A percentile compares a stretch with the other conserved stretches of the same genome.
Evolutionary conservation across 2,329 filamentous ascomycete species (phyloP).

Genomic region (Thermothelomyces thermophilus): DNA sequence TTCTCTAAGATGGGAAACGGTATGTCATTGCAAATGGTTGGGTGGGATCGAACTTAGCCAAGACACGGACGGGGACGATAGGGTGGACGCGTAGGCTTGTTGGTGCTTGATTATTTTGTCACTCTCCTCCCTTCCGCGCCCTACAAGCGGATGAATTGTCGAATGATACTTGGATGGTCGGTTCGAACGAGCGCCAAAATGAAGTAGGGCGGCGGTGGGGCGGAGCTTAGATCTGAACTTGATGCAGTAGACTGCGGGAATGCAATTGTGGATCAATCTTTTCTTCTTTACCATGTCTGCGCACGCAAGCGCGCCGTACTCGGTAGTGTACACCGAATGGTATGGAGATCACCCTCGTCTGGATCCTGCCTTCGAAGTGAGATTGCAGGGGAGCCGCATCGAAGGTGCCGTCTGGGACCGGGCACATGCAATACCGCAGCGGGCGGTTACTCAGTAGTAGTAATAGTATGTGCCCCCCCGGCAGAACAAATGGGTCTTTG

Average conservation of each 20-base stretch:
- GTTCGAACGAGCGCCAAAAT: not conserved
- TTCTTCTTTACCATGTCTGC: not conserved
- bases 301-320: not conserved
- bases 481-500: no score
- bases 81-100: not conserved
- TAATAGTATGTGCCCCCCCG: no score
- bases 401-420: no score
- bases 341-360: no score
- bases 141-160: not conserved
- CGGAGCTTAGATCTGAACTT: not conserved
- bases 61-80: not conserved
- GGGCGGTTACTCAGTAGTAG: no score
- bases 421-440: no score
- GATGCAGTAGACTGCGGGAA: constrained; percentile 14
- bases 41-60: constrained; percentile 1
- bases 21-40: constrained; percentile 7
- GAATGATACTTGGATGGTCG: not conserved
- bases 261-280: constrained; percentile 4
- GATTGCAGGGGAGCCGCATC: no score
- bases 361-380: no score
- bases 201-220: not conserved
- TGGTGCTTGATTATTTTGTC: not conserved
- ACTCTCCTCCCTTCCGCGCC: not conserved
- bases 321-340: no score
- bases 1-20: constrained; percentile 2